phyloP scores from a whole-genome alignment of 2,329 filamentous ascomycete species.

The Epichloe bromicola region DNA sequence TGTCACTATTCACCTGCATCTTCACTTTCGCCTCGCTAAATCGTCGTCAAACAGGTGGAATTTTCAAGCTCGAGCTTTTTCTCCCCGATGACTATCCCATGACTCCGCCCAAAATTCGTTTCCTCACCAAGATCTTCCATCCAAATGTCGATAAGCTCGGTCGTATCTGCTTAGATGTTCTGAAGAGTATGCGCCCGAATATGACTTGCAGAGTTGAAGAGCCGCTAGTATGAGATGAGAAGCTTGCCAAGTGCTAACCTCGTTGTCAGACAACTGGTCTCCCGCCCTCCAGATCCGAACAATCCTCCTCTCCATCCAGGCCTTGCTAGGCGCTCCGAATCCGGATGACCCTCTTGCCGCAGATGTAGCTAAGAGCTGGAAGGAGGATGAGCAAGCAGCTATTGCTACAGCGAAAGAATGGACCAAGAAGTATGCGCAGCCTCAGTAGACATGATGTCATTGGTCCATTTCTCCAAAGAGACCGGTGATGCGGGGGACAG shows the following conservation, averaged over 20 bases:
- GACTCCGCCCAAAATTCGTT: constrained; percentile 96
- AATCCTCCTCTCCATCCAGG: constrained; percentile 97
- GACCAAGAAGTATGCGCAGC: constrained; percentile 70
- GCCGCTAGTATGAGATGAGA: not conserved
- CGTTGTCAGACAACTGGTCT: constrained; percentile 79
- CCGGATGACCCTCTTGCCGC: constrained; percentile 97
- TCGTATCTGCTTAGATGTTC: constrained; percentile 89
- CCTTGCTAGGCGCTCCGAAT: constrained; percentile 88
- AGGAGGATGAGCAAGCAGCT: constrained; percentile 84
- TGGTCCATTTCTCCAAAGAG: not conserved
- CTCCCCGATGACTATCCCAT: constrained; percentile 98
- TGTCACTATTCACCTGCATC: not conserved
- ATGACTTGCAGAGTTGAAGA: not conserved
- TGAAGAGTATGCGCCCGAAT: constrained; percentile 61
- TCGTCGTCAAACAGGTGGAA: constrained; percentile 39
- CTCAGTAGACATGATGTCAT: constrained; percentile 14
- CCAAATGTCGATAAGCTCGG: constrained; percentile 97
- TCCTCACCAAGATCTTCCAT: constrained; percentile 98
- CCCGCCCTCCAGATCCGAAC: constrained; percentile 95
- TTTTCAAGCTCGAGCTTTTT: constrained; percentile 96
- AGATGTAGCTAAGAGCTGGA: constrained; percentile 96
- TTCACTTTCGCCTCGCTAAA: constrained; percentile 2
- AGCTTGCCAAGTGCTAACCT: constrained; percentile 1
- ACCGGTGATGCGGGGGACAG: not conserved
- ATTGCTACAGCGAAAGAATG: constrained; percentile 88